A percentile compares a stretch with the other conserved stretches of the same genome.
Evolutionary conservation across 164 flowering plant species (phyloP).

Genomic region (grape (Vitis vinifera)): ASM3070453v1 NC_081805.1:11637501-11638000

Average conservation of each 20-base stretch:
- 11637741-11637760: slow-evolving; percentile 21
- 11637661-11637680: slow-evolving; percentile 2
- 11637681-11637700: not conserved
- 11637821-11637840: slow-evolving; percentile 2
- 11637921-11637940: too few species aligned
- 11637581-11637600: slow-evolving; percentile 78
- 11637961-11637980: too few species aligned
- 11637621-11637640: slow-evolving; percentile 36
- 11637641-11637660: slow-evolving; percentile 15
- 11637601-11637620: slow-evolving; percentile 67
- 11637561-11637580: slow-evolving; percentile 54
- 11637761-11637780: slow-evolving; percentile 25
- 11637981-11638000: too few species aligned
- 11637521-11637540: slow-evolving; percentile 8
- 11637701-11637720: not conserved
- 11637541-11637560: slow-evolving; percentile 45
- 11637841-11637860: slow-evolving; percentile 6
- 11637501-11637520: not conserved
- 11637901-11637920: not conserved
- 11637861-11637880: not conserved
- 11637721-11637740: slow-evolving; percentile 1
- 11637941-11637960: too few species aligned
- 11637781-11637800: slow-evolving; percentile 11
- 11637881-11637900: not conserved
- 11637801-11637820: slow-evolving; percentile 1